These are phyloP conservation scores for Peltaster fructicola DNA, from an alignment of 2,329 filamentous ascomycete genomes.

Conservation along the genomic window DNA sequence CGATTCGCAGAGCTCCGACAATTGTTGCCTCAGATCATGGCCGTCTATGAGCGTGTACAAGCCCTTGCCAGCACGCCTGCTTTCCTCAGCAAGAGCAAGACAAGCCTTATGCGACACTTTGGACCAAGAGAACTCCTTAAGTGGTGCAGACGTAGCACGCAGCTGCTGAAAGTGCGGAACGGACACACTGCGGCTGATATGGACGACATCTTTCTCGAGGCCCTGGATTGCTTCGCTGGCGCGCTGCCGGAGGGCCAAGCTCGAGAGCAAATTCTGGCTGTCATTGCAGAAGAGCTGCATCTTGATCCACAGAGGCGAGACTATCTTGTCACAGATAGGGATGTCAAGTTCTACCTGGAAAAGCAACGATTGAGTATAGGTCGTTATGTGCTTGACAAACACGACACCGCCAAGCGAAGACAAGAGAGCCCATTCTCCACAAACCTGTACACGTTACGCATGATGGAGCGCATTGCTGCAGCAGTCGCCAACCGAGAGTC, in stretches of 20 bases:
- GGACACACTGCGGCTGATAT: constrained; percentile 51
- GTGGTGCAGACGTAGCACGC: constrained; percentile 64
- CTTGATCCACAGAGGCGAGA: constrained; percentile 67
- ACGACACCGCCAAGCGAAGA: constrained; percentile 2
- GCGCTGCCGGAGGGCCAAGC: constrained; percentile 51
- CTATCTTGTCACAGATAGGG: constrained; percentile 56
- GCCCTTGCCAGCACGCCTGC: constrained; percentile 23
- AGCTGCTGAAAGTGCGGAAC: constrained; percentile 43
- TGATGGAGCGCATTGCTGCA: constrained; percentile 76
- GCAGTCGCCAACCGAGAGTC: constrained; percentile 75
- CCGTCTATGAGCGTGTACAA: constrained; percentile 32
- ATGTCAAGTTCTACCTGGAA: constrained; percentile 45
- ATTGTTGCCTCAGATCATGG: constrained; percentile 38
- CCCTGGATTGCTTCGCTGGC: constrained; percentile 79
- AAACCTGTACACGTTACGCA: constrained; percentile 64
- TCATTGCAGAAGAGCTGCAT: constrained; percentile 73
- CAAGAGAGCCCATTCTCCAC: constrained; percentile 57
- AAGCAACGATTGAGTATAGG: constrained; percentile 14
- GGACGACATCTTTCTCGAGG: constrained; percentile 84
- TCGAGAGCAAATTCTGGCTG: constrained; percentile 42
- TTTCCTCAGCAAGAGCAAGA: constrained; percentile 33
- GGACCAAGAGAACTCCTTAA: constrained; percentile 73
- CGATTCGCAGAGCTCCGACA: constrained; percentile 52
- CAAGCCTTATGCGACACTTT: constrained; percentile 40
- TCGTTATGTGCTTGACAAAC: constrained; percentile 12